Evolutionary conservation across 306 rosid genomes (phyloP).

Genomic region (Prunus dulcis): DNA sequence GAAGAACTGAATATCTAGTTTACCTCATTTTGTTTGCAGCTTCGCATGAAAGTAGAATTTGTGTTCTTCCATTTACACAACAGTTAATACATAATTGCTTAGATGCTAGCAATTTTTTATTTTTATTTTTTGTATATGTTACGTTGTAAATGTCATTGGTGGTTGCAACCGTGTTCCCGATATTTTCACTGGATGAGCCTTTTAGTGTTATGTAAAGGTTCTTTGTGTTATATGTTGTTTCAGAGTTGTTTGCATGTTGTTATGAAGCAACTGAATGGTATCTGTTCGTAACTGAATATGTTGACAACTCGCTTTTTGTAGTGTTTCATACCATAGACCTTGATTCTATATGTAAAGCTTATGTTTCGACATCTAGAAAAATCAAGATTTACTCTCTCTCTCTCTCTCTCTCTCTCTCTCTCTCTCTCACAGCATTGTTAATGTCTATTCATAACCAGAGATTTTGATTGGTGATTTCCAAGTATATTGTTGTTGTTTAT

Average conservation of each 20-base stretch:
- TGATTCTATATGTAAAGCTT: conserved; percentile 2
- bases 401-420: background rate
- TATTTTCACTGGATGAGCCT: background rate
- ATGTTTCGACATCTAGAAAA: background rate
- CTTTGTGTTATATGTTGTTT: background rate
- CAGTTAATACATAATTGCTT: background rate
- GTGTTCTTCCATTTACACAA: background rate
- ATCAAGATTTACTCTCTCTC: background rate
- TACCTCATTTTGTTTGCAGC: background rate
- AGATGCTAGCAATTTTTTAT: background rate
- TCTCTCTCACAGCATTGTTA: background rate
- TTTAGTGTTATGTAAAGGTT: background rate
- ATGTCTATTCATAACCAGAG: background rate
- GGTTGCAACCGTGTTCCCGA: background rate
- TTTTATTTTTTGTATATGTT: background rate
- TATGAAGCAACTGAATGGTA: background rate
- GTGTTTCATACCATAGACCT: background rate
- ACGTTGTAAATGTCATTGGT: background rate
- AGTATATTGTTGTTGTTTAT: background rate
- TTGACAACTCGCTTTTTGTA: background rate
- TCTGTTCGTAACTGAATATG: background rate
- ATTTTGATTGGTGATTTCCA: background rate
- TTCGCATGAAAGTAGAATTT: background rate
- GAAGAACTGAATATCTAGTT: background rate
- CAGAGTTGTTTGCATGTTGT: background rate